phyloP scores from a whole-genome alignment of 441 rosid genomes.

The Codiaeum variegatum region DNA sequence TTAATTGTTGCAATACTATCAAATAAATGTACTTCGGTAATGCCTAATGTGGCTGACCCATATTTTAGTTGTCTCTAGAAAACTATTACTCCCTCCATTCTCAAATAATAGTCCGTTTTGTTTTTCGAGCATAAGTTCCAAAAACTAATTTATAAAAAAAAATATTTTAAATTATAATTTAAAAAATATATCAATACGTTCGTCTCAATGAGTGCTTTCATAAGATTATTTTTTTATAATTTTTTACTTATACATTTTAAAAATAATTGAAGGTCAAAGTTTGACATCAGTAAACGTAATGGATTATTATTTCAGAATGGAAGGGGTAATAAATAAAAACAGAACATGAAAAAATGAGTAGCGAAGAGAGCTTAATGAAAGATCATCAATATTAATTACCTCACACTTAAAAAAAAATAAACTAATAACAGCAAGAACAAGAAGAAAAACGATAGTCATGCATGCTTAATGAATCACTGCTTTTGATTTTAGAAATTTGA shows the following conservation, averaged over 20 bases:
- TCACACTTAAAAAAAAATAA: not conserved
- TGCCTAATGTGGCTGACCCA: not conserved
- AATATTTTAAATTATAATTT: not conserved
- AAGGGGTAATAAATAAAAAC: too few relatives aligned
- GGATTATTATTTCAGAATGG: too few relatives aligned
- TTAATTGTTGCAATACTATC: not conserved
- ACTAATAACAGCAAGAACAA: not conserved
- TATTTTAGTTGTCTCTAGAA: not conserved
- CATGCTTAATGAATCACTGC: not conserved
- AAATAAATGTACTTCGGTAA: not conserved
- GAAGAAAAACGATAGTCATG: not conserved
- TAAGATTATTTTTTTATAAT: too few relatives aligned
- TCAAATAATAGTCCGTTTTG: too few relatives aligned
- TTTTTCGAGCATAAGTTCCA: too few relatives aligned
- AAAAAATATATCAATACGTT: too few relatives aligned
- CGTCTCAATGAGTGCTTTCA: too few relatives aligned
- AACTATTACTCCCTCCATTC: too few relatives aligned
- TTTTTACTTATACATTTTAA: too few relatives aligned
- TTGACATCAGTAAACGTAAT: too few relatives aligned
- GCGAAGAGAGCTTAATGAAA: not conserved
- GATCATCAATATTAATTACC: not conserved
- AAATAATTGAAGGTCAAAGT: too few relatives aligned
- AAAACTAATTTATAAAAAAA: not conserved
- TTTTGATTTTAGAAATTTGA: not conserved
- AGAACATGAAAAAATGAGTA: not conserved